phyloP scores from a whole-genome alignment of 768 basidiomycete genomes.

The Leccinum sublutescens region DNA sequence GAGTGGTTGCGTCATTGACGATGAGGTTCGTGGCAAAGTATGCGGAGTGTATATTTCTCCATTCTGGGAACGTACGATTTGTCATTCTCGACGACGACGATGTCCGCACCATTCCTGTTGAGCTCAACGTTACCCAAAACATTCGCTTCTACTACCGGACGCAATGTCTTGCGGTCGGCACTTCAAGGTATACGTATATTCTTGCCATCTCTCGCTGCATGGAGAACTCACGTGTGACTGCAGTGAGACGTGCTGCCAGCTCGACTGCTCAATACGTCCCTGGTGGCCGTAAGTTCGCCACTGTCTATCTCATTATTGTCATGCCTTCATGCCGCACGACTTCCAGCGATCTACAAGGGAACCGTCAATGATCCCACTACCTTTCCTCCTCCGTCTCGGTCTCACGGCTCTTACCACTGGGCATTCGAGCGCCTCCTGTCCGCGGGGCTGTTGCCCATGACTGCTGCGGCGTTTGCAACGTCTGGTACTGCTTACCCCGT shows the following conservation, averaged over 20 bases:
- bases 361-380: constrained; percentile 93
- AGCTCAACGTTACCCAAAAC: constrained; percentile 48
- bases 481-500: constrained; percentile 76
- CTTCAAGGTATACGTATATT: constrained; percentile 38
- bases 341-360: constrained; percentile 78
- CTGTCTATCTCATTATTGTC: not conserved
- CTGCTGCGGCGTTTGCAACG: constrained; percentile 81
- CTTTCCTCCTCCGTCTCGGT: constrained; percentile 78
- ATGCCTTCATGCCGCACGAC: not conserved
- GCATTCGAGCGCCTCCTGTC: constrained; percentile 92
- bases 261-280: constrained; percentile 51
- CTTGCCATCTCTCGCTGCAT: not conserved
- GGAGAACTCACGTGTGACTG: not conserved
- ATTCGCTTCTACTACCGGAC: constrained; percentile 37
- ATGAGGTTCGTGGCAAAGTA: not conserved
- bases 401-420: constrained; percentile 89
- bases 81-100: constrained; percentile 25
- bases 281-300: constrained; percentile 59
- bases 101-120: constrained; percentile 50
- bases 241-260: constrained; percentile 43
- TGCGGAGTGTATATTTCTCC: not conserved
- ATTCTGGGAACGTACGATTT: not conserved
- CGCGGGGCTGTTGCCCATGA: constrained; percentile 84
- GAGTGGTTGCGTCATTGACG: not conserved
- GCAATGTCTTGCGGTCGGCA: constrained; percentile 39